Evolutionary conservation across 805 yeast species (phyloP).

Genomic region (Zygoascus flipseniorum): DNA sequence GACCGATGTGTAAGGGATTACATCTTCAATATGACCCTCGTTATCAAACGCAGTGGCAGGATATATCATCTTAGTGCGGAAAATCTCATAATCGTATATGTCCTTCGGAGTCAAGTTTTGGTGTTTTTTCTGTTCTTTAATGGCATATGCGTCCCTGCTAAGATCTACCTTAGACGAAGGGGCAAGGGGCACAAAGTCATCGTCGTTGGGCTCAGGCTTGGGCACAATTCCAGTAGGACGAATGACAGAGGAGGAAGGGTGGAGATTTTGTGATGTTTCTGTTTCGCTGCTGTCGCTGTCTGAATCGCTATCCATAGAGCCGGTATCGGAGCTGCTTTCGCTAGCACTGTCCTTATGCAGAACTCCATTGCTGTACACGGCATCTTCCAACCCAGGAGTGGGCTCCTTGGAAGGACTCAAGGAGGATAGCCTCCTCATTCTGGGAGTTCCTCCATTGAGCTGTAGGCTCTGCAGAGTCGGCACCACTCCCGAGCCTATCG

Average conservation of each 20-base stretch:
- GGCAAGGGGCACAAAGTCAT: neutral
- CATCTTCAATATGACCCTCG: constrained; percentile 18
- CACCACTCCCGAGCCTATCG: neutral
- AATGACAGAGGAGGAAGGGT: neutral
- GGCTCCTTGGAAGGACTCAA: neutral
- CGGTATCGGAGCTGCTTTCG: neutral
- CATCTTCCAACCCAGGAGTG: neutral
- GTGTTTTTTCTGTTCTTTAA: neutral
- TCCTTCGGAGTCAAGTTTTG: constrained; percentile 13
- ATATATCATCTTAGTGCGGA: constrained; percentile 51
- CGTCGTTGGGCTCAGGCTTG: neutral
- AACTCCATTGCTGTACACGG: neutral
- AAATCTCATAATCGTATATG: constrained; percentile 48
- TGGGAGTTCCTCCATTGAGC: neutral
- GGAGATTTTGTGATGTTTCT: neutral
- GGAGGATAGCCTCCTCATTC: neutral
- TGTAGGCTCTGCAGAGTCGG: neutral
- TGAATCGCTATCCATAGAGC: neutral
- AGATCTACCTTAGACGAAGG: neutral
- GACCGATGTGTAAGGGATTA: constrained; percentile 60
- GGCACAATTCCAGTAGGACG: neutral
- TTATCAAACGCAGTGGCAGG: constrained; percentile 40
- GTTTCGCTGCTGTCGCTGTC: neutral
- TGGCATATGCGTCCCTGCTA: neutral
- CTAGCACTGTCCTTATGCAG: neutral